Base-by-base conservation (phyloP, 2,329 filamentous ascomycete species). In the Aspergillus sp. region DNA sequence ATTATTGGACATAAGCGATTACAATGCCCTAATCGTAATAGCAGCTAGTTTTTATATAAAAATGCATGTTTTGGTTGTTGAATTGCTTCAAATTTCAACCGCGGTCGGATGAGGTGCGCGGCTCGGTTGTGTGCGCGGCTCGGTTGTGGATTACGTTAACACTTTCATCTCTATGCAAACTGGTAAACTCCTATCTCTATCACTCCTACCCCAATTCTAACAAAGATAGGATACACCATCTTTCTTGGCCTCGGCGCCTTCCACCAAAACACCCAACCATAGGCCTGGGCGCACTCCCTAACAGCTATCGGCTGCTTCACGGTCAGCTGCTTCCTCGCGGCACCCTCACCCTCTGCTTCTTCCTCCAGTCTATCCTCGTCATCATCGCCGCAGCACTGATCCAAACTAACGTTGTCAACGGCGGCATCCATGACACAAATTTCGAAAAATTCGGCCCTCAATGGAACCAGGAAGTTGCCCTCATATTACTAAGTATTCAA, bases 151-250 rank as follows among this genome's bases (percentile, higher is more conserved):
- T 34, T 12, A 34, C 33, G 33, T 34, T 34, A 34, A 34, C 33
- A 71, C 67, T 8, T 71, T 71, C 45, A 67, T 71, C 8, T 69
- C 66, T 1, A 70, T 70, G 67, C 67, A 69, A 39, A 56, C 51
- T 0, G 55, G 68, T 42, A 71, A n/a, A n/a, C n/a, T n/a, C n/a
- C n/a, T n/a, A n/a, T n/a, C n/a, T n/a, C n/a, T n/a, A n/a, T n/a
- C n/a, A n/a, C n/a, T n/a, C n/a, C n/a, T n/a, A n/a, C n/a, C n/a
- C n/a, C n/a, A n/a, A n/a, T n/a, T n/a, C n/a, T n/a, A n/a, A n/a
- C n/a, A n/a, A n/a, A 39, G 39, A 53, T 43, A n/a, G n/a, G n/a
- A n/a, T n/a, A 70, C 40, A 70, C 67, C 12, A 68, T 71, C 37
- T 71, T 71, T 48, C 56, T 70, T n/a, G 67, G 66, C 8, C 57